These are phyloP conservation scores for Podaxis pistillaris DNA, from an alignment of 768 basidiomycete species.

Conservation along the genomic window DNA sequence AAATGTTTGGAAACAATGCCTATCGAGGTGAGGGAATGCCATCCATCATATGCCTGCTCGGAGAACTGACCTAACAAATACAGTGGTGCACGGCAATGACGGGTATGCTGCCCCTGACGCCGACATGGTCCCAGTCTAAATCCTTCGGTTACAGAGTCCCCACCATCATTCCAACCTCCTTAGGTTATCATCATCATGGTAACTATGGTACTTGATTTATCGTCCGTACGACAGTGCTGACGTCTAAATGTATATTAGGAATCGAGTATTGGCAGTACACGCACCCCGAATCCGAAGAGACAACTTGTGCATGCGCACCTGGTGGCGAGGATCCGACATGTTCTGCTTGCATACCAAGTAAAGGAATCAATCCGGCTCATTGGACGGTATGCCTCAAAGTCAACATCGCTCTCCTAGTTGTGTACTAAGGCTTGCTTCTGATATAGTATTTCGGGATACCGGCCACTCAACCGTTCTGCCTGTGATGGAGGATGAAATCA, in stretches of 20 bases:
- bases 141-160: slow-evolving; percentile 37
- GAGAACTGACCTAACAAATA: neutral
- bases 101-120: slow-evolving; percentile 28
- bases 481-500: neutral
- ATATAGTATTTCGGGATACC: slow-evolving; percentile 38
- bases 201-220: neutral
- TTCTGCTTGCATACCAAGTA: slow-evolving; percentile 45
- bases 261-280: slow-evolving; percentile 50
- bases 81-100: slow-evolving; percentile 52
- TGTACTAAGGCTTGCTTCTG: neutral
- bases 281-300: slow-evolving; percentile 40
- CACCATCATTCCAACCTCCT: slow-evolving; percentile 43
- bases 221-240: neutral
- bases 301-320: slow-evolving; percentile 38
- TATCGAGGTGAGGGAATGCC: slow-evolving; percentile 36
- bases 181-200: slow-evolving; percentile 59
- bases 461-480: slow-evolving; percentile 28
- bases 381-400: slow-evolving; percentile 33
- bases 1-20: slow-evolving; percentile 35
- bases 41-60: neutral
- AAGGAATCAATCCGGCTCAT: slow-evolving; percentile 45
- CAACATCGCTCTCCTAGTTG: neutral
- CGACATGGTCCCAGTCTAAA: neutral
- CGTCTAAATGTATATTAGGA: slow-evolving; percentile 26
- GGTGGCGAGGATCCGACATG: slow-evolving; percentile 50